These are phyloP conservation scores for Eimeria maxima DNA, from an alignment of 169 alveolate genomes.

Conservation along the genomic window DNA sequence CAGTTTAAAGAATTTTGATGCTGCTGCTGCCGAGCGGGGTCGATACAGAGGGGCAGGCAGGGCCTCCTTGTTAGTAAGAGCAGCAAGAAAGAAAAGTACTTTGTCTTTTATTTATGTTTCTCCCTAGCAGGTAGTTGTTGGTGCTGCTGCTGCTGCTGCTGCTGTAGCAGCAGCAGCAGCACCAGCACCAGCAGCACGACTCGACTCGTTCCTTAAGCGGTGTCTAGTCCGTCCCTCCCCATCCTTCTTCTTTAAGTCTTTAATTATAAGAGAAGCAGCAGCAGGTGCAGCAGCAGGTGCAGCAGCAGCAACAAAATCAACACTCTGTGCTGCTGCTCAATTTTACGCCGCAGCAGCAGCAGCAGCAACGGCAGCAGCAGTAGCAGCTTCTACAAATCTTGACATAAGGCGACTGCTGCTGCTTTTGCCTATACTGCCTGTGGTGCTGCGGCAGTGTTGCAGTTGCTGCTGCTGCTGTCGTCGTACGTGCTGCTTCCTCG, in stretches of 20 bases:
- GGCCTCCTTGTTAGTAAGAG: too few relatives aligned
- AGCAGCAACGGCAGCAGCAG: background rate
- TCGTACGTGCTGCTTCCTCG: background rate
- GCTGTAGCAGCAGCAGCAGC: background rate
- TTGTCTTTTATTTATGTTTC: too few relatives aligned
- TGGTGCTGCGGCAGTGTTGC: background rate
- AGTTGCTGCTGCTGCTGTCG: constrained; percentile 16
- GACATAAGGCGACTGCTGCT: constrained; percentile 24
- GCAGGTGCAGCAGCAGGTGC: too few relatives aligned
- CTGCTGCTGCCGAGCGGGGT: too few relatives aligned
- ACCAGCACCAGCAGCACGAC: background rate
- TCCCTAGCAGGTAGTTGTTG: too few relatives aligned
- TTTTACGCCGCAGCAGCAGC: background rate
- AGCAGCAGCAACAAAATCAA: background rate
- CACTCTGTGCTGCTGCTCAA: background rate
- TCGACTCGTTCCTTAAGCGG: too few relatives aligned
- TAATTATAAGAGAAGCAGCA: too few relatives aligned
- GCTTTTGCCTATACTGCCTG: background rate
- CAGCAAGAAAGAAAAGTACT: too few relatives aligned
- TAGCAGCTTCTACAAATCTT: background rate
- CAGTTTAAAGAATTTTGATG: too few relatives aligned
- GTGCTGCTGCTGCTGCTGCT: constrained; percentile 66
- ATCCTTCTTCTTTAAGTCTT: too few relatives aligned
- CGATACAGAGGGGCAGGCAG: too few relatives aligned
- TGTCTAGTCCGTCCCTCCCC: too few relatives aligned